Base-by-base conservation (phyloP, 1,284 basidiomycete species). In the Fomitopsis palustris region DNA sequence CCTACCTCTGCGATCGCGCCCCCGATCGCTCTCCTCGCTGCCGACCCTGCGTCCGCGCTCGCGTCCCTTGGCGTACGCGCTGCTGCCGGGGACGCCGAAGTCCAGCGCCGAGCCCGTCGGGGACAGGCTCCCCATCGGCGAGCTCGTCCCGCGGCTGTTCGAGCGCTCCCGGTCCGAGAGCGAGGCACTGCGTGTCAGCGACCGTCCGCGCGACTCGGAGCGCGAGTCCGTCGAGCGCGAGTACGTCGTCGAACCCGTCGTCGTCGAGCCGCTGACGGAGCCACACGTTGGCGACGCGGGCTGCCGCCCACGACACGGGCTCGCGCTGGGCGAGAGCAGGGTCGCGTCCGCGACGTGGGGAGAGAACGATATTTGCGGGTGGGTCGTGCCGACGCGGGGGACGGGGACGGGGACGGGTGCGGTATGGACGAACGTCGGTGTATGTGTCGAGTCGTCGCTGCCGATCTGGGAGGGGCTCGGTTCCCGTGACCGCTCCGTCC, bases 81-180 rank as follows among this genome's bases (percentile, higher is more conserved):
- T 14, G 35, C 35, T 37, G 35, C 12, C 73, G 25, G 74, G 74
- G 55, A 67, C 65, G 19, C 64, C 75, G 39, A 77, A 63, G n/a
- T 65, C 78, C 8, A 76, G 63, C 27, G 69, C 67, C 39, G 72
- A 57, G 12, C 74, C 81, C 3, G 87, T 85, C 5, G 86, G 87
- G 21, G 84, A 86, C 53, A 86, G 70, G 61, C 83, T 85, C 8
- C 85, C 86, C 37, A 86, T 67, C 3, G 85, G 81, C 53, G 81
- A 81, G 58, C 73, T 73, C 42, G 72, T 70, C 37, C 75, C 72
- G 29, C 68, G 69, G 27, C 76, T 70, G n/a, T 69, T 67, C 51
- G 75, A 74, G 14, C 77, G 75, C 49, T 80, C 80, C 37, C 78
- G 74, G 62, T 83, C 81, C 17, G 76, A 77, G 55, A 74, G 76